Percentiles rank a stretch among this genome's conserved stretches.
phyloP scores from a whole-genome alignment of 1,284 basidiomycete species.

The Cutaneotrichosporon cyanovorans region DNA sequence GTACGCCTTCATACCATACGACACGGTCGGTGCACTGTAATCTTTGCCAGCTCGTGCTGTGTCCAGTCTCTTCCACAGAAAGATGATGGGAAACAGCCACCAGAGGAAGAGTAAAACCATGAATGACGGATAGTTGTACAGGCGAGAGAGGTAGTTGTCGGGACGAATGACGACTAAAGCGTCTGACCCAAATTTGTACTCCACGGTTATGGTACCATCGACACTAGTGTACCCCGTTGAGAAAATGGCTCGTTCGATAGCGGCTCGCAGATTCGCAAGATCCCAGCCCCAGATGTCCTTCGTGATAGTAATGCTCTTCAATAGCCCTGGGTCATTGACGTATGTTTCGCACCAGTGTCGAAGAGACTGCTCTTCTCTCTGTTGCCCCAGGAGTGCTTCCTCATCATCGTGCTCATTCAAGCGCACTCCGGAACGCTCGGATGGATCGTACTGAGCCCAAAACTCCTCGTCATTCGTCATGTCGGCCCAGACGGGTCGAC shows the following conservation, averaged over 20 bases:
- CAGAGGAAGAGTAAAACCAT: constrained; percentile 57
- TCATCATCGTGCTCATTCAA: constrained; percentile 4
- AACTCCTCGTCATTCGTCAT: constrained; percentile 12
- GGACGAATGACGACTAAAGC: constrained; percentile 55
- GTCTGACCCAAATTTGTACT: constrained; percentile 47
- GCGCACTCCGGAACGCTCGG: not conserved
- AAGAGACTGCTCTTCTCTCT: constrained; percentile 27
- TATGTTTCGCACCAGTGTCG: constrained; percentile 65
- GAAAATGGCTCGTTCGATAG: constrained; percentile 52
- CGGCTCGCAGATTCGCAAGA: constrained; percentile 42
- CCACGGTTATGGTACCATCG: constrained; percentile 46
- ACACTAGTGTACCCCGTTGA: constrained; percentile 54
- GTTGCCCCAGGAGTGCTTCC: constrained; percentile 10
- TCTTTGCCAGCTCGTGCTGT: constrained; percentile 20
- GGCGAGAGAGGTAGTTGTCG: constrained; percentile 55
- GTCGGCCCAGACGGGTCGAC: constrained; percentile 6
- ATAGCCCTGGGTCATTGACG: constrained; percentile 53
- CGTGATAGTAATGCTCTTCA: constrained; percentile 60
- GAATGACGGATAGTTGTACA: constrained; percentile 46
- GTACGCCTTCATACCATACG: constrained; percentile 35
- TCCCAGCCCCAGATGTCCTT: constrained; percentile 68
- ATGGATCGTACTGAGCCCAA: not conserved
- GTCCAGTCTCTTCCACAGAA: constrained; percentile 19
- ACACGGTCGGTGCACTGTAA: constrained; percentile 21
- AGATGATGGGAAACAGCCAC: constrained; percentile 60